These are phyloP conservation scores for Laetiporus sulphureus DNA, from an alignment of 1,284 basidiomycete genomes.

Conservation along the genomic window DNA sequence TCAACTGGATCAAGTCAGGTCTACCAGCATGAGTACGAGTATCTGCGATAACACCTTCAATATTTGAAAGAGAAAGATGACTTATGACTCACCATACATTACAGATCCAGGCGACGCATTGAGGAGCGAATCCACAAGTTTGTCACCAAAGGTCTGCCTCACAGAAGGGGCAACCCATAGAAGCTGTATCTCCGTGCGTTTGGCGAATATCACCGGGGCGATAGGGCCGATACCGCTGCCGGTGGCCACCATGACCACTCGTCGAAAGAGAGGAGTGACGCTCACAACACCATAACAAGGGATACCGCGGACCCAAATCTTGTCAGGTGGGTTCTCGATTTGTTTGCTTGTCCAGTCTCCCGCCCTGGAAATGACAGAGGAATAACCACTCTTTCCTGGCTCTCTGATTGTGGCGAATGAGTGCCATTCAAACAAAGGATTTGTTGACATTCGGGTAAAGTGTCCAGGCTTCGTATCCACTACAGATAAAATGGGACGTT, in stretches of 20 bases:
- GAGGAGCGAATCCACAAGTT: slow-evolving; percentile 47
- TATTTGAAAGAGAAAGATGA: neutral
- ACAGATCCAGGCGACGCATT: slow-evolving; percentile 44
- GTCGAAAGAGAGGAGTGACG: slow-evolving; percentile 49
- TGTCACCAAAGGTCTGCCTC: slow-evolving; percentile 49
- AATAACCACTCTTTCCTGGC: slow-evolving; percentile 45
- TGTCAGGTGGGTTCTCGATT: slow-evolving; percentile 43
- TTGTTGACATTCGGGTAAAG: slow-evolving; percentile 44
- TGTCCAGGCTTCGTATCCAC: slow-evolving; percentile 44
- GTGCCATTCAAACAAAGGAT: slow-evolving; percentile 55
- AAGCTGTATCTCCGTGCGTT: slow-evolving; percentile 40
- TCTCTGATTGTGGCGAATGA: slow-evolving; percentile 49
- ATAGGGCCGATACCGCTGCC: slow-evolving; percentile 55
- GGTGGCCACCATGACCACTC: slow-evolving; percentile 53
- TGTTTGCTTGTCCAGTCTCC: slow-evolving; percentile 51
- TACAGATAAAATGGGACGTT: slow-evolving; percentile 4
- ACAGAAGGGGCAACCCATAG: slow-evolving; percentile 57
- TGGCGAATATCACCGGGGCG: slow-evolving; percentile 43
- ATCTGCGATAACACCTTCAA: slow-evolving; percentile 22
- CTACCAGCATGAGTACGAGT: slow-evolving; percentile 52
- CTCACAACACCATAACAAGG: slow-evolving; percentile 49
- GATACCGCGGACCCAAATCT: slow-evolving; percentile 48
- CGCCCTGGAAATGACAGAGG: slow-evolving; percentile 49
- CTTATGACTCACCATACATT: slow-evolving; percentile 31
- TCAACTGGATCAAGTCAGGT: slow-evolving; percentile 55